These are phyloP conservation scores for Suhomyces kunorum DNA, from an alignment of 1,139 yeast species.

Conservation along the genomic window DNA sequence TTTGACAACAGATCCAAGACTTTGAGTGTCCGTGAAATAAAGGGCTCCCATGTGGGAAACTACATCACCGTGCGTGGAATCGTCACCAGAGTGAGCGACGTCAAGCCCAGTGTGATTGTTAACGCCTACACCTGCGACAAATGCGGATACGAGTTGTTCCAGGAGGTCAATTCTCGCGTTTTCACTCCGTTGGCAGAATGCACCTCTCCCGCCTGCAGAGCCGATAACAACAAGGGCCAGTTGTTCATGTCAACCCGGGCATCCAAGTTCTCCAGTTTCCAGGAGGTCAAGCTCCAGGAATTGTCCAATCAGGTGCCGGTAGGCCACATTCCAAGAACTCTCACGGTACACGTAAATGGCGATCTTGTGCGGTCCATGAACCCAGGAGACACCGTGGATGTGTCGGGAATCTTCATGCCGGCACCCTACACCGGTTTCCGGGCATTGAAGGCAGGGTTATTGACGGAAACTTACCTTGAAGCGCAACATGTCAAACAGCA, in stretches of 20 bases:
- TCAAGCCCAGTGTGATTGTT: conserved; percentile 87
- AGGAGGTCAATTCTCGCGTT: conserved; percentile 82
- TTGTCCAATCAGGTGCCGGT: conserved; percentile 95
- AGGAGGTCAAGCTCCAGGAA: conserved; percentile 94
- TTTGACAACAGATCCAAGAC: conserved; percentile 57
- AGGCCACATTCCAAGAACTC: conserved; percentile 92
- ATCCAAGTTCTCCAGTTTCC: conserved; percentile 91
- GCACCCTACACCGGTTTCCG: conserved; percentile 93
- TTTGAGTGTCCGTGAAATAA: conserved; percentile 85
- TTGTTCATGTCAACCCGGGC: conserved; percentile 93
- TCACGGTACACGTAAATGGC: conserved; percentile 86
- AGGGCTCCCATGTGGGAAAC: conserved; percentile 81
- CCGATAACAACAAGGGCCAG: conserved; percentile 84
- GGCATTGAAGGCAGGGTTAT: conserved; percentile 86
- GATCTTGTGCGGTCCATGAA: conserved; percentile 80
- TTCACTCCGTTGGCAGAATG: conserved; percentile 88
- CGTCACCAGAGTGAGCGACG: conserved; percentile 93
- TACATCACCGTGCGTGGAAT: conserved; percentile 91
- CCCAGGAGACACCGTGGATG: conserved; percentile 95
- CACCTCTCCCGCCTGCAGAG: conserved; percentile 74
- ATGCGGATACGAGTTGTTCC: conserved; percentile 96
- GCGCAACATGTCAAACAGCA: conserved; percentile 86
- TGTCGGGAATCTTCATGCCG: conserved; percentile 90
- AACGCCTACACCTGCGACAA: conserved; percentile 97
- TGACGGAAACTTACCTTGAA: conserved; percentile 92